A percentile compares a stretch with the other conserved stretches of the same genome.
Conservation (phyloP, 192 early-diverging fungal species). For the Allomyces arbusculus region DNA sequence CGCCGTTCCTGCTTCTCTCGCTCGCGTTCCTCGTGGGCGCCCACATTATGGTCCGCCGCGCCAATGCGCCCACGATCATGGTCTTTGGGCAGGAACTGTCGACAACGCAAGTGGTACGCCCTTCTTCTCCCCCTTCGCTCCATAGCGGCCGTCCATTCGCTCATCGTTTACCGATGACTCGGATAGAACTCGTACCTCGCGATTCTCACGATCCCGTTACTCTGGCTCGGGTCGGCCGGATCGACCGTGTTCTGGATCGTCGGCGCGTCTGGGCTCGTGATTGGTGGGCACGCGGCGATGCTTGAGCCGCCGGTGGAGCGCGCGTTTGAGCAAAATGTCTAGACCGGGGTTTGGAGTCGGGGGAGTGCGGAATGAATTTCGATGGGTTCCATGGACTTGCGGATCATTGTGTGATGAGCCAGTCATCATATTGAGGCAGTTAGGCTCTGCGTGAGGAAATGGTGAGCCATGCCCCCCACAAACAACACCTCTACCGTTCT, state of each 20-base stretch:
- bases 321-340: not conserved
- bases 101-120: not conserved
- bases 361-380: no score
- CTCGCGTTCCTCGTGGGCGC: not conserved
- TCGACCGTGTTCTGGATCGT: not conserved
- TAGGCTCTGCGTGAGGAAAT: no score
- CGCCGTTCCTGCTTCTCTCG: not conserved
- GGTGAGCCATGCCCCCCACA: no score
- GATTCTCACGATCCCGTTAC: not conserved
- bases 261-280: not conserved
- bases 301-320: not conserved
- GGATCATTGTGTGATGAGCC: no score
- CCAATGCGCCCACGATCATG: not conserved
- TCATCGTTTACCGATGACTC: not conserved
- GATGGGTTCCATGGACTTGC: no score
- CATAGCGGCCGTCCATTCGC: no score
- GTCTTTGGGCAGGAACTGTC: not conserved
- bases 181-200: not conserved
- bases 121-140: not conserved
- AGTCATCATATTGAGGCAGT: no score
- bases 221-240: not conserved
- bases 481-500: no score
- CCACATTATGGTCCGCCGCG: not conserved
- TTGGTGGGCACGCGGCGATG: not conserved
- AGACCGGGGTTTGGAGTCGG: not conserved